Conservation (phyloP, 495 filamentous ascomycete genomes). For the Podospora tetraspora region DNA sequence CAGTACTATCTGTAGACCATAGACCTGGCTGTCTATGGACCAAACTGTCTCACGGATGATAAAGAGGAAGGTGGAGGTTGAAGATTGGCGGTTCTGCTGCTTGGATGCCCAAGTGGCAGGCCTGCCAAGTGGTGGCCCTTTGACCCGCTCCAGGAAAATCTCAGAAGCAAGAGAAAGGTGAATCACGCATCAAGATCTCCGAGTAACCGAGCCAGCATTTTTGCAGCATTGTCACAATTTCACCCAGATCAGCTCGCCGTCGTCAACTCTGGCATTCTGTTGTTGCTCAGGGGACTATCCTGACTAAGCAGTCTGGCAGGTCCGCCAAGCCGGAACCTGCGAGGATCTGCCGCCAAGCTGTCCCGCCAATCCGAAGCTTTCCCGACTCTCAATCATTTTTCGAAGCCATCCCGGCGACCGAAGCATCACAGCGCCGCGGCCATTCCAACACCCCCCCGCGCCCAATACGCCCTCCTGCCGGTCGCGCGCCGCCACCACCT, state of each 20-base stretch:
- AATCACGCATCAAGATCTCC: background rate
- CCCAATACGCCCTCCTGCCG: constrained; percentile 1
- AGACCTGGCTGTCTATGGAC: background rate
- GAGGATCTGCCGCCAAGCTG: background rate
- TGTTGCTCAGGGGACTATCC: background rate
- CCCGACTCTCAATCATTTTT: background rate
- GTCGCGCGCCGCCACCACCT: constrained; percentile 11
- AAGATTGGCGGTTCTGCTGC: background rate
- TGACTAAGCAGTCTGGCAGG: background rate
- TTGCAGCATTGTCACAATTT: background rate
- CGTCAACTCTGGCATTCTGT: background rate
- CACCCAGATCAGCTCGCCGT: background rate
- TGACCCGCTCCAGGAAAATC: background rate
- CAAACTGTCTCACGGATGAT: background rate
- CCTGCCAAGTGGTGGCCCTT: background rate
- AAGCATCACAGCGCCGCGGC: background rate
- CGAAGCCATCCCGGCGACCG: background rate
- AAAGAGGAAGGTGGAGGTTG: background rate
- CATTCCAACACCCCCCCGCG: constrained; percentile 10
- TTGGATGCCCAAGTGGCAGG: background rate
- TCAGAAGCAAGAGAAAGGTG: background rate
- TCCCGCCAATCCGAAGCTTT: background rate
- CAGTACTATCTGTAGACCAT: background rate
- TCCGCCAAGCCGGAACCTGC: background rate
- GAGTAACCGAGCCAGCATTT: background rate